Base-by-base conservation (phyloP, 306 rosid species). In the Pyrus bretschneideri region DNA sequence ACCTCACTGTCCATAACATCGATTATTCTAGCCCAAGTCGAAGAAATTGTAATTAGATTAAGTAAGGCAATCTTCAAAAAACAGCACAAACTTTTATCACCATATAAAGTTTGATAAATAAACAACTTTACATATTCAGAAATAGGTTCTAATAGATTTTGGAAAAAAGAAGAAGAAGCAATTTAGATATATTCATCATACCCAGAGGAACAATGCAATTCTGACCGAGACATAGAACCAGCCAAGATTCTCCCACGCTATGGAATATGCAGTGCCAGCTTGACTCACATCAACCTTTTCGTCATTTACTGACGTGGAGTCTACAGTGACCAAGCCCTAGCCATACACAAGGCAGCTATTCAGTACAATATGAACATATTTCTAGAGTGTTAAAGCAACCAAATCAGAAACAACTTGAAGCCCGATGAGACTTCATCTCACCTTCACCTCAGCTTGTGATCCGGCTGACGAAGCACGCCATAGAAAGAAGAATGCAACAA, bases 1-100 rank as follows among this genome's bases (percentile, higher is more conserved):
- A 95, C 97, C 96, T 95, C 97, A 59, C 57, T 88, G 78, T 95
- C 93, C 97, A 91, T 92, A 60, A 95, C 92, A 72, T 95, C 99
- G 70, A 89, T 92, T 21, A 95, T 86, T 81, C 99, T 92, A 75
- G 99, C 97, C 97, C 99, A 95, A 42, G 97, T 95, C 52, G 97
- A 95, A 44, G 99, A 92, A 79, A 87, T 87, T 70, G 94, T 87
- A 35, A 89, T 86, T 70, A 89, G 69, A 84, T 89, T 87, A 66
- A 87, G 91, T 72, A 87, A 77, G 77, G 86, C 84, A 83, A 89
- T 85, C 93, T 89, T 77, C 80, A 87, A 73, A 72, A 76, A 82
- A 70, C 42, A 57, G 23, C 11, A 68, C 17, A 54, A 75, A 69
- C 1, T 71, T 76, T 42, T 57, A 81, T 55, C 62, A 84, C 70